Percentiles rank a stretch among this genome's conserved stretches.
Conservation (phyloP, 371 early-diverging fungal genomes). For the Coemansia sp. region DNA sequence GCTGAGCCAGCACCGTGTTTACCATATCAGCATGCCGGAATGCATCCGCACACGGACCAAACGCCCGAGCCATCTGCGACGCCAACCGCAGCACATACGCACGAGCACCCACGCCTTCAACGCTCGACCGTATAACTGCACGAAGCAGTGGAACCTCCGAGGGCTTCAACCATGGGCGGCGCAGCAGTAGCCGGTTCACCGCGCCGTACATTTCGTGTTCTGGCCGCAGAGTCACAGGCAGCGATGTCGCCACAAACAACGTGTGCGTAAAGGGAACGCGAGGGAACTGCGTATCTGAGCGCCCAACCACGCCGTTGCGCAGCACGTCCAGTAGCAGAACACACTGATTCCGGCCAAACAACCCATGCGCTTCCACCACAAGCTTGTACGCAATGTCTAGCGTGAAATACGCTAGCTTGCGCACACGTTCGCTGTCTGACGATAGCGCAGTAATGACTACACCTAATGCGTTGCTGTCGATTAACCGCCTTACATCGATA, state of each 20-base stretch:
- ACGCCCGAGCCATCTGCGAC: conserved; percentile 35
- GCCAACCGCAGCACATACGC: conserved; percentile 29
- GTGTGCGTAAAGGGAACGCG: conserved; percentile 31
- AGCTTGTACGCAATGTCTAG: conserved; percentile 28
- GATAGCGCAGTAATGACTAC: conserved; percentile 37
- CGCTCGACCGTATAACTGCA: conserved; percentile 8
- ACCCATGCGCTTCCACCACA: conserved; percentile 2
- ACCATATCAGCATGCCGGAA: conserved; percentile 18
- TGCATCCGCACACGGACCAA: conserved; percentile 10
- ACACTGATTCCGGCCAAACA: conserved; percentile 32
- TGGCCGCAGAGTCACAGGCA: conserved; percentile 33
- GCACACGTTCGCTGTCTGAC: conserved; percentile 21
- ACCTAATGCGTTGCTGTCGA: conserved; percentile 35
- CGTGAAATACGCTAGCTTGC: conserved; percentile 42
- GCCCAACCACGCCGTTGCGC: conserved; percentile 37
- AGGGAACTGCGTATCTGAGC: conserved; percentile 17
- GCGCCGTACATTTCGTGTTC: conserved; percentile 38
- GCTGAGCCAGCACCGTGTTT: conserved; percentile 21
- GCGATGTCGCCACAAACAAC: conserved; percentile 39
- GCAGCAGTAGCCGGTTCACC: conserved; percentile 31
- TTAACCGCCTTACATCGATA: conserved; percentile 20
- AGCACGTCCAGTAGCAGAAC: conserved; percentile 33
- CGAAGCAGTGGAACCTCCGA: conserved; percentile 37
- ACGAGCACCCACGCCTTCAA: conserved; percentile 13
- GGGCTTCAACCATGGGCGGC: conserved; percentile 23